Evolutionary conservation across 23 red algal species (phyloP), one percentile per base, ranked within the genome.

Genomic region (Chondrus crispus): DNA sequence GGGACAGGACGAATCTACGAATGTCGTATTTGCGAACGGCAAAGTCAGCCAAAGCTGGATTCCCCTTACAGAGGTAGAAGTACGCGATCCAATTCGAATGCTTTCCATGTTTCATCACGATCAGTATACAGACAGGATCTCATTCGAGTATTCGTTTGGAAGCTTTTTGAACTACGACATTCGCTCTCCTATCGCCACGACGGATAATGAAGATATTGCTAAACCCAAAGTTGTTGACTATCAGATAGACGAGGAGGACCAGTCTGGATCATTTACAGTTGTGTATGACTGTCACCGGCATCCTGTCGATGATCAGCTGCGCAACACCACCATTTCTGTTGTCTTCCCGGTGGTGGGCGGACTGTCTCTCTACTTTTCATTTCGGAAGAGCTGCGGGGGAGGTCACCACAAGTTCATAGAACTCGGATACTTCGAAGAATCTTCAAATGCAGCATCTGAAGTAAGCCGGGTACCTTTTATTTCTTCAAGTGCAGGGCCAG

Each of bases 211-310:
- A 1, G 32, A 49, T 1, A 38, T 90, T 29, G 41, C 87, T 20
- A 64, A 46, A 14, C 87, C 87, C 32, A 81, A 81, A 60, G 72
- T 78, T 39, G 62, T 90, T 20, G 87, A 90, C 41, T 90, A 70
- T 68, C 69, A 85, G 28, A 49, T 84, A 46, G 81, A 93, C 47
- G 80, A 78, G n/a, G 62, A 71, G 18, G 69, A 78, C 43, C 68
- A 77, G 32, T 77, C 70, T 14, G 90, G 90, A 18, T 72, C 78
- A 3, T 93, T 93, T 80, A 85, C 90, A 60, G 72, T 93, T 38
- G 90, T 93, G 19, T 82, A 93, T 37, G 80, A 78, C 29, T 93
- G 90, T 60, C 69, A 85, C 12, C 45, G 48, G 3, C 20, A 81
- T 55, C 53, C 55, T 29, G 54, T 64, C 5, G 13, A 64, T 16